Base-by-base conservation (phyloP, 2,329 filamentous ascomycete genomes). In the Xylariaceae sp. region DNA sequence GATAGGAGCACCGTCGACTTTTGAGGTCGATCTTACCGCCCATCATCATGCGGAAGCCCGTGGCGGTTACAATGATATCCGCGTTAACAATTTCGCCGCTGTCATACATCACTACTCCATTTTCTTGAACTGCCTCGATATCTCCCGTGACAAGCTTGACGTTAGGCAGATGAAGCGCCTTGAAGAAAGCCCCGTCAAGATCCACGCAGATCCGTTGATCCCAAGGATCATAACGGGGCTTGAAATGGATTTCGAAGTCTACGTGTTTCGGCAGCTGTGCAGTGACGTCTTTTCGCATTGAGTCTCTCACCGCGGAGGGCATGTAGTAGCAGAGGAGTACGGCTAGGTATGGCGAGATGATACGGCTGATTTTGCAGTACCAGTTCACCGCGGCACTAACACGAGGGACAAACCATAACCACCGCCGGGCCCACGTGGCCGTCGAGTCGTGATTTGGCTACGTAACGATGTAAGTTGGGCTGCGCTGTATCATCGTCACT, bases 401-500 rank as follows among this genome's bases (percentile, higher is more conserved):
- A 20, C 47, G 33, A 21, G 35, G 41, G n/a, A n/a, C n/a, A n/a
- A n/a, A n/a, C n/a, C n/a, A n/a, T n/a, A n/a, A n/a, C n/a, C n/a
- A n/a, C 4, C 37, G n/a, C 11, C 19, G 22, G 6, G 40, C 40
- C 46, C 46, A 44, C 8, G 32, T 21, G 7, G 29, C 23, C n/a
- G n/a, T n/a, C n/a, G n/a, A n/a, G n/a, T n/a, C n/a, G n/a, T n/a
- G n/a, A 33, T 49, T 74, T 6, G 50, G 55, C 29, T 62, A 69
- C 0, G 72, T 74, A 3, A 68, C 64, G 42, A 90, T 74, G 56
- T 87, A 90, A 1, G 75, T 78, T 0, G 88, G 88, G 32, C 82
- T 88, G 45, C 88, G 80, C 66, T 93, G 88, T 2, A 93, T 74
- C 78, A 91, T 87, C 1, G 85, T 91, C 20, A 89, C 80, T n/a